These are phyloP conservation scores for Neoscytalidium dimidiatum DNA, from an alignment of 2,329 filamentous ascomycete genomes.

Conservation along the genomic window DNA sequence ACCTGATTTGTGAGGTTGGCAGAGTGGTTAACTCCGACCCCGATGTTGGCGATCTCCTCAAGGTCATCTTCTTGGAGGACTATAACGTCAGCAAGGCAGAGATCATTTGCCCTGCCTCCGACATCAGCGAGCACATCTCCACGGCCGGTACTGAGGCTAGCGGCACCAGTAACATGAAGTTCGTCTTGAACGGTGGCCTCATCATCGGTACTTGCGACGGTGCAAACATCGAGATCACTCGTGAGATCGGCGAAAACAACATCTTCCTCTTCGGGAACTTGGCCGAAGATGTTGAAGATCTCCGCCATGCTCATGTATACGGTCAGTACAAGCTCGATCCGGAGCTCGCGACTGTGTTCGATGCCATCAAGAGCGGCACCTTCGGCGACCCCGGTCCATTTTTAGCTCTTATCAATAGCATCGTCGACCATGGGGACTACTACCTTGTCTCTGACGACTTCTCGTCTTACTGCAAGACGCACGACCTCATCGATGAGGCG, in stretches of 20 bases:
- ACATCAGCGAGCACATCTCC: constrained; percentile 97
- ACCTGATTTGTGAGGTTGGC: constrained; percentile 91
- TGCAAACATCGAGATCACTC: constrained; percentile 97
- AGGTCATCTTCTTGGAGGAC: constrained; percentile 96
- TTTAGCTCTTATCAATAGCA: constrained; percentile 77
- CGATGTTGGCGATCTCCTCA: constrained; percentile 90
- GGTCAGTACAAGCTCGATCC: constrained; percentile 76
- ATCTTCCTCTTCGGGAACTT: constrained; percentile 98
- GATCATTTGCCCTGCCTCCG: constrained; percentile 90
- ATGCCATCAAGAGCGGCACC: constrained; percentile 73
- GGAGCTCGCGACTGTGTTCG: constrained; percentile 78
- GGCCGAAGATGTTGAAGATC: constrained; percentile 92
- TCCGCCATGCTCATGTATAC: constrained; percentile 88
- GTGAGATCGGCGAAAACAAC: constrained; percentile 93
- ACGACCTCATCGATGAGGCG: constrained; percentile 85
- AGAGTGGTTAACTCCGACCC: constrained; percentile 87
- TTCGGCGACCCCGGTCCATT: constrained; percentile 84
- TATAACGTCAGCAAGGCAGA: constrained; percentile 99
- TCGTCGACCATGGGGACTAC: constrained; percentile 93
- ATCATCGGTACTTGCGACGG: constrained; percentile 98
- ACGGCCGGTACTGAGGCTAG: constrained; percentile 89
- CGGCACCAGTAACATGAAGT: constrained; percentile 99
- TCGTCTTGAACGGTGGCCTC: constrained; percentile 93
- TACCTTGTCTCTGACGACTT: constrained; percentile 98
- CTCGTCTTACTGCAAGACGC: constrained; percentile 89